Percentiles rank a stretch among this genome's conserved stretches.
Conservation (phyloP, 139 green algal genomes). For the Prasinococcaceae sp. region DNA sequence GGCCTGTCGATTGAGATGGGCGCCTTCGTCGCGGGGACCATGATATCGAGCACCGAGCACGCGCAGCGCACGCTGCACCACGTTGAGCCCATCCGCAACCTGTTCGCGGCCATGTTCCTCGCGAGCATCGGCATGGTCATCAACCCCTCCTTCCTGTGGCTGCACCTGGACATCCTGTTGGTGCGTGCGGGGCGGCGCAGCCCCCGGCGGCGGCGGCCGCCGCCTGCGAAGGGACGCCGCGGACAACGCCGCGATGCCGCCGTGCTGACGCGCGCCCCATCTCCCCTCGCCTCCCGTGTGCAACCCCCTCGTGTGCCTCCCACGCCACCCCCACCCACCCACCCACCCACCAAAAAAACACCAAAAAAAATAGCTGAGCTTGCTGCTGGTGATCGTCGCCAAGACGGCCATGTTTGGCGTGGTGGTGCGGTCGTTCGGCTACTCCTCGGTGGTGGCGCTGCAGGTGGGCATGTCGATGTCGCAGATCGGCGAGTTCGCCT, state of each 20-base stretch:
- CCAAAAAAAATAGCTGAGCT: too few relatives aligned
- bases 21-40: slow-evolving; percentile 75
- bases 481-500: slow-evolving; percentile 87
- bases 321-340: too few relatives aligned
- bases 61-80: slow-evolving; percentile 36
- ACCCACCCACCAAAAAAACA: too few relatives aligned
- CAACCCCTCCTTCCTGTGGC: slow-evolving; percentile 61
- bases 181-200: too few relatives aligned
- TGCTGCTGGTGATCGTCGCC: slow-evolving; percentile 45
- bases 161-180: slow-evolving; percentile 57
- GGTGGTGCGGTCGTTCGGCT: slow-evolving; percentile 62
- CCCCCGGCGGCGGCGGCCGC: too few relatives aligned
- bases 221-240: too few relatives aligned
- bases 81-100: slow-evolving; percentile 42
- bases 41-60: slow-evolving; percentile 34
- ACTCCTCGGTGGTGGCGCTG: slow-evolving; percentile 21
- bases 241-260: too few relatives aligned
- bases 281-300: too few relatives aligned
- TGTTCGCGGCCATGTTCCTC: slow-evolving; percentile 90
- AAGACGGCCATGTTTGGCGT: slow-evolving; percentile 61
- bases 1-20: slow-evolving; percentile 75
- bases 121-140: slow-evolving; percentile 81
- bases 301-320: too few relatives aligned
- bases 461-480: slow-evolving; percentile 74
- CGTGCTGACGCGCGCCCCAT: too few relatives aligned